Evolutionary conservation across 2,329 filamentous ascomycete genomes (phyloP).

Genomic region (Chaetothyriales sp.): DNA sequence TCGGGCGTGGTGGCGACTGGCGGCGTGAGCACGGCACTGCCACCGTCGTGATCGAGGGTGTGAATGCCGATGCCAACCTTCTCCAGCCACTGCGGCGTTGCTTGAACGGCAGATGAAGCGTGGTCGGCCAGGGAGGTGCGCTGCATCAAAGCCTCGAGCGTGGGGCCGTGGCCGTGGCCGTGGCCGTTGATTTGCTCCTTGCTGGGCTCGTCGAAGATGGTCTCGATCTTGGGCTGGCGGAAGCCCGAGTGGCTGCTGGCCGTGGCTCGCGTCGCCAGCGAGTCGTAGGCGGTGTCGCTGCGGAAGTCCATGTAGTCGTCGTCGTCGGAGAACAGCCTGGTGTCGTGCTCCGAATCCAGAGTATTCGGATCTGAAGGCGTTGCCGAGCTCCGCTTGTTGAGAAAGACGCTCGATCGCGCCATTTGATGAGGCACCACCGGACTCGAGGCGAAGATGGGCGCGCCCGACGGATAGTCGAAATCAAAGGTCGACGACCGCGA

Average conservation of each 20-base stretch:
- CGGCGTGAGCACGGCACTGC: conserved; percentile 3
- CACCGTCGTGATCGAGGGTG: conserved; percentile 7
- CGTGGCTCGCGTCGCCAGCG: conserved; percentile 46
- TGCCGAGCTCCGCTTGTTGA: conserved; percentile 40
- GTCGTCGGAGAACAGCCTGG: conserved; percentile 44
- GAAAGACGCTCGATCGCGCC: conserved; percentile 8
- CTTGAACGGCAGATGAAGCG: neutral
- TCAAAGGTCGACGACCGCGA: conserved; percentile 21
- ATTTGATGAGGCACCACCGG: conserved; percentile 9
- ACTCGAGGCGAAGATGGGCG: conserved; percentile 16
- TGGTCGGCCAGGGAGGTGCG: conserved; percentile 9
- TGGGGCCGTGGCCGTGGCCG: neutral
- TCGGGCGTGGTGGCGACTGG: conserved; percentile 2
- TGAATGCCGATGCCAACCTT: conserved; percentile 11
- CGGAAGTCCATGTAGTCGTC: conserved; percentile 49
- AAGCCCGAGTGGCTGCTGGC: conserved; percentile 39
- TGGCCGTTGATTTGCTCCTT: conserved; percentile 3
- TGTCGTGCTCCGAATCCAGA: conserved; percentile 48
- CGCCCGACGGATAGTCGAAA: conserved; percentile 17
- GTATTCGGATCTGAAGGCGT: conserved; percentile 45
- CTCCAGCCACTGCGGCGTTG: neutral
- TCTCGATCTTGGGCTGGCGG: conserved; percentile 46
- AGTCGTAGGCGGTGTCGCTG: conserved; percentile 51
- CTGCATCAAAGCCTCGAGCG: conserved; percentile 13
- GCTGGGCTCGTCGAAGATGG: conserved; percentile 46